Base-by-base conservation (phyloP, 148 eudicot species). In the Suaeda aralocaspica region DNA sequence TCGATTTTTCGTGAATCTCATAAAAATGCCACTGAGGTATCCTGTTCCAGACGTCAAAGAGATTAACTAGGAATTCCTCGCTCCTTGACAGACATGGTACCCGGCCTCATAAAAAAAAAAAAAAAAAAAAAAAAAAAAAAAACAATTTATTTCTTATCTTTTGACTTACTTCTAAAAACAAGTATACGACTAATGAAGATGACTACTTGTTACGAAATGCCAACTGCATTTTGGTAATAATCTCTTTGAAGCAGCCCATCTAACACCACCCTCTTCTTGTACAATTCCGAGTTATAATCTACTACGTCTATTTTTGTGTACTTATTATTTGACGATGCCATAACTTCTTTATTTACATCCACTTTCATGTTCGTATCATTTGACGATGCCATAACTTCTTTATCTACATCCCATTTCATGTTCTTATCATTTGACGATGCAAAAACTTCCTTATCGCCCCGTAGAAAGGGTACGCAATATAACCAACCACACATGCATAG, bases 401-500 rank as follows among this genome's bases (percentile, higher is more conserved):
- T 52, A 13, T 22, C 5, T n/a, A n/a, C n/a, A n/a, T n/a, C n/a
- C n/a, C n/a, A n/a, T n/a, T n/a, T n/a, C n/a, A n/a, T 36, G 41
- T 36, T 36, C 4, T 36, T 36, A 36, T 36, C 41, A 36, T 36
- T 36, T 36, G 41, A 8, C 19, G n/a, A 18, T 68, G 33, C 18
- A 33, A 22, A 8, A 15, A n/a, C 24, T 3, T 12, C 18, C 26
- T 10, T 52, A 13, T 22, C 5, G 12, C 10, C 12, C 0, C 16
- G 51, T 4, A 78, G 22, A 13, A 62, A 46, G 1, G 81, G 69
- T 52, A 63, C 18, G 62, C 77, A 78, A 57, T 78, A 78, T 42
- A 78, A 59, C 65, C 69, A 73, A 45, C 62, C 68, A 15, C 73
- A 73, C 58, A 74, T 70, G 65, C 74, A 73, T 31, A 78, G 22